Conservation (phyloP, 352 stramenopile species). For the Pilasporangium apinafurcum region DNA sequence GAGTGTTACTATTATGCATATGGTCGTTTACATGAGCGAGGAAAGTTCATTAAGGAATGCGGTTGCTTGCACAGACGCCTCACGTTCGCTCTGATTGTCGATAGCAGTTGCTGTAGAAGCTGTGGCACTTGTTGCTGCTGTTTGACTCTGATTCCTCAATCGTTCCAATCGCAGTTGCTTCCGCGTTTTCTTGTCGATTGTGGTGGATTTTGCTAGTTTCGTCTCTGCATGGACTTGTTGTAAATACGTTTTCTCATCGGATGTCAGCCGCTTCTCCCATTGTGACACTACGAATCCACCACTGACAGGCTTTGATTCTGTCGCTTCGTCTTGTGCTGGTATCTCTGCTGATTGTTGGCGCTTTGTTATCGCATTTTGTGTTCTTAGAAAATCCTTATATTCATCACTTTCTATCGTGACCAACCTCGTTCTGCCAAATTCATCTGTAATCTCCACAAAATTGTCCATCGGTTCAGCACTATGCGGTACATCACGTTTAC, state of each 20-base stretch:
- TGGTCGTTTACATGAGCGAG: slow-evolving; percentile 23
- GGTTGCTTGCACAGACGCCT: slow-evolving; percentile 38
- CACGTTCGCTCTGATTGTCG: slow-evolving; percentile 8
- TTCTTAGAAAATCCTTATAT: slow-evolving; percentile 17
- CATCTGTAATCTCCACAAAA: slow-evolving; percentile 35
- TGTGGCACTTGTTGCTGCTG: background rate
- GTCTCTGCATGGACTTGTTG: slow-evolving; percentile 56
- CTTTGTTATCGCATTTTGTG: slow-evolving; percentile 1
- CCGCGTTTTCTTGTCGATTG: slow-evolving; percentile 29
- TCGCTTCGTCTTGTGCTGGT: background rate
- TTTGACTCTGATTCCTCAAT: slow-evolving; percentile 30
- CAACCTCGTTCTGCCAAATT: slow-evolving; percentile 49
- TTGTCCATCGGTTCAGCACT: background rate
- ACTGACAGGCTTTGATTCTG: background rate
- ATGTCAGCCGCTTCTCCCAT: slow-evolving; percentile 72
- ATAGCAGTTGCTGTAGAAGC: background rate
- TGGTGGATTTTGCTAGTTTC: slow-evolving; percentile 32
- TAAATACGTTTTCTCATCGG: slow-evolving; percentile 52
- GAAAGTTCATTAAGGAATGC: slow-evolving; percentile 56
- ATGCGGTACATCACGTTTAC: slow-evolving; percentile 11
- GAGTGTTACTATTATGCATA: background rate
- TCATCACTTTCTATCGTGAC: slow-evolving; percentile 33
- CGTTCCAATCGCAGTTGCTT: slow-evolving; percentile 67
- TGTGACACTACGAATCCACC: slow-evolving; percentile 76
- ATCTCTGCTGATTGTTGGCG: background rate